Evolutionary conservation across 305 asterid genomes (phyloP).

Genomic region (Fraxinus dipetala): DNA sequence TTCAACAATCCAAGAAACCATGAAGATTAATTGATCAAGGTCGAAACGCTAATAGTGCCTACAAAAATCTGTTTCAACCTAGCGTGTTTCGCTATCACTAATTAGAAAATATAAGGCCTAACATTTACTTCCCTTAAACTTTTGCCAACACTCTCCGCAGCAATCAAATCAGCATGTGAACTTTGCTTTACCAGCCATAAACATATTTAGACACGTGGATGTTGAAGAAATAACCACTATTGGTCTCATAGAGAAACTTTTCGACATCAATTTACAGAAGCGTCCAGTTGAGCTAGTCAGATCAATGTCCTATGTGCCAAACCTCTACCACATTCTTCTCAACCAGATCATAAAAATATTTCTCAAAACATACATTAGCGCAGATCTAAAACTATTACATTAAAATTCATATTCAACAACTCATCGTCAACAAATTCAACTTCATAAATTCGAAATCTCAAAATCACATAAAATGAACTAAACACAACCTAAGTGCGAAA

Average conservation of each 20-base stretch:
- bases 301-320: conserved; percentile 5
- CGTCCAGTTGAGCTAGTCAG: conserved; percentile 1
- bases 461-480: neutral
- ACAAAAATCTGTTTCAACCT: neutral
- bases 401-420: neutral
- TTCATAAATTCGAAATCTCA: neutral
- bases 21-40: neutral
- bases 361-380: neutral
- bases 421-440: neutral
- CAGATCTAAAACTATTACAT: neutral
- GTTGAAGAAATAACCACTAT: neutral
- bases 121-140: neutral
- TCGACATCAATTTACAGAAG: neutral
- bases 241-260: neutral
- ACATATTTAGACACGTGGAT: neutral
- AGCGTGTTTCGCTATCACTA: neutral
- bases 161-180: neutral
- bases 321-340: conserved; percentile 1
- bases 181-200: neutral
- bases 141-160: neutral
- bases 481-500: neutral
- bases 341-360: neutral
- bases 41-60: neutral
- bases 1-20: neutral
- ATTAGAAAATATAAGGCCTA: neutral